A percentile compares a stretch with the other conserved stretches of the same genome.
These are phyloP conservation scores for Arabidopsis lyrata DNA, from an alignment of 441 rosid species.

Conservation along the genomic window DNA sequence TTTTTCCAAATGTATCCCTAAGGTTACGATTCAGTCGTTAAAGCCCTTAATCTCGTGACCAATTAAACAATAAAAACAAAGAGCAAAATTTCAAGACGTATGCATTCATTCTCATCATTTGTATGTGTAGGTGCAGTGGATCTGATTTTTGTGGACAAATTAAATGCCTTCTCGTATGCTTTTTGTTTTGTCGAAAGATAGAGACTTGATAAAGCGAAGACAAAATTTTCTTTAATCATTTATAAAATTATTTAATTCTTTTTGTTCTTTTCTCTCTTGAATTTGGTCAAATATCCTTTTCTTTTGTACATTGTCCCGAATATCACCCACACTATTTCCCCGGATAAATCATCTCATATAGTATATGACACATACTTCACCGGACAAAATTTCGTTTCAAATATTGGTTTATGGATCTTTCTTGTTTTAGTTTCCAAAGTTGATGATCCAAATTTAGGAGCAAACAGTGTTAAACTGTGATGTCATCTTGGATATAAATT, in stretches of 20 bases:
- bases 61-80: neutral
- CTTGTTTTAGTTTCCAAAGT: neutral
- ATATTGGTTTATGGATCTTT: neutral
- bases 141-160: conserved; percentile 29
- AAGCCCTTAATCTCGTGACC: conserved; percentile 6
- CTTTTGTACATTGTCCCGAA: conserved; percentile 33
- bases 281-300: conserved; percentile 34
- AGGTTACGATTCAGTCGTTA: conserved; percentile 7
- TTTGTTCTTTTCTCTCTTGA: conserved; percentile 16
- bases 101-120: conserved; percentile 20
- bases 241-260: neutral
- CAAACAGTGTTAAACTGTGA: neutral
- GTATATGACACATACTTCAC: neutral
- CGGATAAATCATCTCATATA: conserved; percentile 5
- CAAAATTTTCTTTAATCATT: conserved; percentile 10
- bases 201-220: conserved; percentile 31
- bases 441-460: neutral
- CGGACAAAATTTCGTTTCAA: neutral
- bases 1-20: neutral
- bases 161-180: conserved; percentile 35
- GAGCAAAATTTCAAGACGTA: conserved; percentile 32
- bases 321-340: conserved; percentile 26
- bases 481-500: neutral
- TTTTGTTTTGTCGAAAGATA: conserved; percentile 40
- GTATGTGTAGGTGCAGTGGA: conserved; percentile 38